A percentile compares a stretch with the other conserved stretches of the same genome.
Evolutionary conservation across 1,284 basidiomycete genomes (phyloP).

Genomic region (Rhizoctonia solani): DNA sequence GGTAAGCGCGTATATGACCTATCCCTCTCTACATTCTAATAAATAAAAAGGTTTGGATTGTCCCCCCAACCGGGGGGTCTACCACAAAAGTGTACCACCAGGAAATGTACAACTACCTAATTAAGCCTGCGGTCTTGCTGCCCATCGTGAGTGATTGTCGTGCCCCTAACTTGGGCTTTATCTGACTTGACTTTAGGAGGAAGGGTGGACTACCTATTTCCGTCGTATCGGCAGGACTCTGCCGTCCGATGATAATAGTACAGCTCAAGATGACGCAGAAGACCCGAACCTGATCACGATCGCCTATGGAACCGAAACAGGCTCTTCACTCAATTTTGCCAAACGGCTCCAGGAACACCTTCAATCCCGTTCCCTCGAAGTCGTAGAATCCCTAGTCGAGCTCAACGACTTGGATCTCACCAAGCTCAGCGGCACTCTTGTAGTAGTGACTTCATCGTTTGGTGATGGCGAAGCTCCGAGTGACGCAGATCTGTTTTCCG

Average conservation of each 20-base stretch:
- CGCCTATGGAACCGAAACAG: constrained; percentile 16
- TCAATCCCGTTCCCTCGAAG: constrained; percentile 15
- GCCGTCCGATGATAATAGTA: neutral
- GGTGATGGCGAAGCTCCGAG: constrained; percentile 14
- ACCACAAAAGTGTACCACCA: constrained; percentile 20
- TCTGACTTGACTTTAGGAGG: neutral
- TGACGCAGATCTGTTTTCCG: neutral
- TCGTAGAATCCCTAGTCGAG: neutral
- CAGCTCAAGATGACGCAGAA: neutral
- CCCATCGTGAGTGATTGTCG: neutral
- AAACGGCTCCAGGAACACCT: constrained; percentile 1
- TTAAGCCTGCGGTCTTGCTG: constrained; percentile 11
- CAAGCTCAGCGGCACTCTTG: constrained; percentile 11
- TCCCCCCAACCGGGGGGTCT: constrained; percentile 12
- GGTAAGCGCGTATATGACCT: neutral
- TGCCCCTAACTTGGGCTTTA: neutral
- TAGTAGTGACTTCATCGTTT: constrained; percentile 13
- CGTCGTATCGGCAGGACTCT: constrained; percentile 18
- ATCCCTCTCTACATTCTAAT: neutral
- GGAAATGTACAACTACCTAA: constrained; percentile 25
- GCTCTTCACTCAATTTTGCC: constrained; percentile 5
- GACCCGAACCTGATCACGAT: constrained; percentile 14
- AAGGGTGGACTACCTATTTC: constrained; percentile 11
- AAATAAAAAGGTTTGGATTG: constrained; percentile 4
- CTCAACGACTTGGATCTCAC: constrained; percentile 16